Percentiles rank a stretch among this genome's conserved stretches.
Evolutionary conservation across 306 rosid species (phyloP).

Genomic region (Prunus armeniaca): DNA sequence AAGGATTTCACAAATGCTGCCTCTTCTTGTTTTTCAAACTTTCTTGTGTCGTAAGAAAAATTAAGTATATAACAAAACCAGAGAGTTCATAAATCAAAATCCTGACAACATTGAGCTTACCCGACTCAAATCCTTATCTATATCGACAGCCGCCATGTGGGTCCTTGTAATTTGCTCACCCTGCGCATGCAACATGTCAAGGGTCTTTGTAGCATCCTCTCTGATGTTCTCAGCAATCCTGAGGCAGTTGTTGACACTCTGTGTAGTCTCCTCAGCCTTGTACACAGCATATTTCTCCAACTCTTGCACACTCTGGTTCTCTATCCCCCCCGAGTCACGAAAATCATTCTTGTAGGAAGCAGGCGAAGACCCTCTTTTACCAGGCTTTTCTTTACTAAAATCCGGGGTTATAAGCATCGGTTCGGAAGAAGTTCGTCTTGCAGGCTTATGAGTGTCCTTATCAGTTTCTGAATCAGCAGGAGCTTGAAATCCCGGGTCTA

Average conservation of each 20-base stretch:
- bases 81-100: not conserved
- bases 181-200: slow-evolving; percentile 85
- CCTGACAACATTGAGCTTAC: slow-evolving; percentile 30
- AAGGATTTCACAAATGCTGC: no score
- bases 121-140: slow-evolving; percentile 79
- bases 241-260: slow-evolving; percentile 59
- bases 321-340: slow-evolving; percentile 12
- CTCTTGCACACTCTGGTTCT: slow-evolving; percentile 72
- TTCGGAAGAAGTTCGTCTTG: slow-evolving; percentile 67
- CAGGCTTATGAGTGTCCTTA: slow-evolving; percentile 30
- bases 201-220: slow-evolving; percentile 77
- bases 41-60: not conserved
- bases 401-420: slow-evolving; percentile 45
- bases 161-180: slow-evolving; percentile 92
- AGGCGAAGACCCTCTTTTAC: no score
- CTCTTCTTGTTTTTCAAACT: not conserved
- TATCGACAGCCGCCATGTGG: slow-evolving; percentile 70
- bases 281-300: slow-evolving; percentile 69
- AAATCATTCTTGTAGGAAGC: no score
- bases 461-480: slow-evolving; percentile 31
- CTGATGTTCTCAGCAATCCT: slow-evolving; percentile 83
- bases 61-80: not conserved
- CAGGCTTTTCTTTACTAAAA: slow-evolving; percentile 33
- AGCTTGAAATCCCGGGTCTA: slow-evolving; percentile 29
- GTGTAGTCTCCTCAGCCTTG: slow-evolving; percentile 81